Evolutionary conservation across 1,139 yeast species (phyloP).

Genomic region (Sporopachydermia cereana): DNA sequence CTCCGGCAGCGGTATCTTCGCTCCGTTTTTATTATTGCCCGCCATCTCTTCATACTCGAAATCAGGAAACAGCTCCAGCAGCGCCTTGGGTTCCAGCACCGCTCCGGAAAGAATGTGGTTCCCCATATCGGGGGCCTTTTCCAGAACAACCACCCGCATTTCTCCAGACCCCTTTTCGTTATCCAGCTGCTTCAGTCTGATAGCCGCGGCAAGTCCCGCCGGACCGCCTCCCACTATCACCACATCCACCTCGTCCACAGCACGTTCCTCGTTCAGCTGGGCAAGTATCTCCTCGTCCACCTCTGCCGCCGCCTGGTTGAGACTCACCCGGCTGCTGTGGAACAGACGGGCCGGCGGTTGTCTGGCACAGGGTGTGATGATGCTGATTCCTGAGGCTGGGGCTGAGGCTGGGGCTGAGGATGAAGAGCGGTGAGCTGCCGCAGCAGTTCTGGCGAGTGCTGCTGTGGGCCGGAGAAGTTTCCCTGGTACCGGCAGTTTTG

Average conservation of each 20-base stretch:
- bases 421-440: background rate
- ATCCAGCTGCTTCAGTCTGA: slow-evolving; percentile 75
- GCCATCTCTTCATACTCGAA: slow-evolving; percentile 37
- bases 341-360: too few relatives aligned
- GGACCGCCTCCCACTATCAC: slow-evolving; percentile 98
- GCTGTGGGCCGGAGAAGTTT: too few relatives aligned
- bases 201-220: slow-evolving; percentile 92
- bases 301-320: too few relatives aligned
- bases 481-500: too few relatives aligned
- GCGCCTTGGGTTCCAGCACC: slow-evolving; percentile 78
- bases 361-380: too few relatives aligned
- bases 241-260: slow-evolving; percentile 77
- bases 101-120: slow-evolving; percentile 85
- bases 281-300: slow-evolving; percentile 34
- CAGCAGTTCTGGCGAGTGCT: background rate
- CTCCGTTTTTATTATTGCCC: slow-evolving; percentile 36
- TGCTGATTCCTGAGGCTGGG: too few relatives aligned
- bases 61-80: slow-evolving; percentile 78
- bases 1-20: slow-evolving; percentile 59
- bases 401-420: too few relatives aligned
- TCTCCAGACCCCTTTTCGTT: slow-evolving; percentile 54
- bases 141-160: slow-evolving; percentile 75
- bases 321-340: too few relatives aligned
- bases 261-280: slow-evolving; percentile 49
- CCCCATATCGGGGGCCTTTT: slow-evolving; percentile 88